A percentile compares a stretch with the other conserved stretches of the same genome.
Evolutionary conservation across 148 eudicot genomes (phyloP).

Genomic region (Persicaria tinctoria): DNA sequence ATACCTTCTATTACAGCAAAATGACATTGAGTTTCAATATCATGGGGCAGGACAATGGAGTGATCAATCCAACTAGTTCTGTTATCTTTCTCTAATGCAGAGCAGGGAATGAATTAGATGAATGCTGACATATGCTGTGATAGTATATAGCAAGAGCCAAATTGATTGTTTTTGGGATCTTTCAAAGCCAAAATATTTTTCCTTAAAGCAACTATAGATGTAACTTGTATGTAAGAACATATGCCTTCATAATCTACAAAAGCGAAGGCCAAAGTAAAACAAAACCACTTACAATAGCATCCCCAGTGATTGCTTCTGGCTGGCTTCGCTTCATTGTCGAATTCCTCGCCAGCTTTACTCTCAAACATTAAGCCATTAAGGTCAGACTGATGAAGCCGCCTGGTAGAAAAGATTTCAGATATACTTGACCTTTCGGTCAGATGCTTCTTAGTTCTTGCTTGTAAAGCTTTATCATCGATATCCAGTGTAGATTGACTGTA

Average conservation of each 20-base stretch:
- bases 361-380: not conserved
- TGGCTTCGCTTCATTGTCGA: not conserved
- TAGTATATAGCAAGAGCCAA: no score
- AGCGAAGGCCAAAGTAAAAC: not conserved
- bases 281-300: not conserved
- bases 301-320: not conserved
- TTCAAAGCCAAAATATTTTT: not conserved
- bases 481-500: not conserved
- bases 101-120: no score
- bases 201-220: not conserved
- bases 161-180: not conserved
- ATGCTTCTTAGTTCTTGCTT: constrained; percentile 6
- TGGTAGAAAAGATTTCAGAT: not conserved
- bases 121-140: no score
- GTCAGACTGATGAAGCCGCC: not conserved
- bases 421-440: constrained; percentile 6
- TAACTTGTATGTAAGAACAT: not conserved
- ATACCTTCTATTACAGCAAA: no score
- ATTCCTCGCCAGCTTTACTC: not conserved
- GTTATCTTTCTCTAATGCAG: no score
- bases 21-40: no score
- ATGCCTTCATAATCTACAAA: not conserved
- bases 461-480: constrained; percentile 1
- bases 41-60: no score
- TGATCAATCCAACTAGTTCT: no score